Evolutionary conservation across 495 filamentous ascomycete genomes (phyloP).

Genomic region (Amniculicola lignicola): DNA sequence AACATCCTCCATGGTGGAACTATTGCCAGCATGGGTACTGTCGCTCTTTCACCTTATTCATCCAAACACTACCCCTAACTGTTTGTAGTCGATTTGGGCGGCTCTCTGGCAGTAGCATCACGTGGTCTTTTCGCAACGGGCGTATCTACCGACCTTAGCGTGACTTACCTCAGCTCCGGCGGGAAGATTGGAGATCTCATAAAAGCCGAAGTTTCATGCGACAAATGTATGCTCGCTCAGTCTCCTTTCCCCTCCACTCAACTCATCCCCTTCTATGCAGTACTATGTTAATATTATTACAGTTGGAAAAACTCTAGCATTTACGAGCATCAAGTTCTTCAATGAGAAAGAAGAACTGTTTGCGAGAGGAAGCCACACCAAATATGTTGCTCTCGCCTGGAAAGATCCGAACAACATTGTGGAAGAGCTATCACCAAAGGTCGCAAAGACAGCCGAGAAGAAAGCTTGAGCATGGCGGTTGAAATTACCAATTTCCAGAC

Average conservation of each 20-base stretch:
- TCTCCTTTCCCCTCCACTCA: background rate
- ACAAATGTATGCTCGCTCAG: conserved; percentile 64
- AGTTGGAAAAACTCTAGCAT: conserved; percentile 94
- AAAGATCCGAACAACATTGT: conserved; percentile 44
- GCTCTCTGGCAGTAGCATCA: conserved; percentile 89
- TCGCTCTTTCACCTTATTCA: background rate
- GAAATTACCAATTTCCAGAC: too few relatives aligned
- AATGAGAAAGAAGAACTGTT: conserved; percentile 74
- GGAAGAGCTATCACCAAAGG: conserved; percentile 37
- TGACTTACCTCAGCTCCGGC: conserved; percentile 86
- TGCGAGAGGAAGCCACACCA: conserved; percentile 92
- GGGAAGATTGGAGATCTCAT: conserved; percentile 79
- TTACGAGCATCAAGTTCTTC: conserved; percentile 74
- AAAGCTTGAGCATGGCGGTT: too few relatives aligned
- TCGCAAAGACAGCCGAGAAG: conserved; percentile 23
- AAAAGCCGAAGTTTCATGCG: conserved; percentile 69
- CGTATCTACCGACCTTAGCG: conserved; percentile 89
- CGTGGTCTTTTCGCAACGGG: conserved; percentile 83
- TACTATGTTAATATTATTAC: background rate
- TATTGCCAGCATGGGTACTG: conserved; percentile 82
- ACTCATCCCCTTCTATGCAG: background rate
- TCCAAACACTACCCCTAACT: background rate
- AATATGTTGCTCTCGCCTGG: conserved; percentile 52
- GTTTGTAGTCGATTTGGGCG: conserved; percentile 80
- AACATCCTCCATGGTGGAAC: conserved; percentile 91